Evolutionary conservation across 148 eudicot genomes (phyloP).

Genomic region (Rhododendron williamsianum): DNA sequence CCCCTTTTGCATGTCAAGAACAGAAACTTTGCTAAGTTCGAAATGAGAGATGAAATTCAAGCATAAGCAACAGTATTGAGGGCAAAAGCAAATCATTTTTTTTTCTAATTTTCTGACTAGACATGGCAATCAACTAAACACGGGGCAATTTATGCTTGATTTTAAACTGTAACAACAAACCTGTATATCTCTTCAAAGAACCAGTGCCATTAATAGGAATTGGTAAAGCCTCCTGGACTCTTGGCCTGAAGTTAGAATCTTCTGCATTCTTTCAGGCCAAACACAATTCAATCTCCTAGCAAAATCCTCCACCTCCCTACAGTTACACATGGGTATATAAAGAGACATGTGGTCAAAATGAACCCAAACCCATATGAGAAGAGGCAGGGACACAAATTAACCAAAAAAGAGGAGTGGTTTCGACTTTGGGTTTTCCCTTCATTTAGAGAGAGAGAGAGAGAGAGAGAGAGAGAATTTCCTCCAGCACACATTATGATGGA

Average conservation of each 20-base stretch:
- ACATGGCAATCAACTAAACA: not conserved
- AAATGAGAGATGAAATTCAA: not conserved
- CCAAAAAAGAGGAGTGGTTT: not conserved
- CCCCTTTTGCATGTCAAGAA: constrained; percentile 2
- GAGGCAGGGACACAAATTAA: not conserved
- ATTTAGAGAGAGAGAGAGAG: not conserved
- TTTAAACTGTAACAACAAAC: constrained; percentile 17
- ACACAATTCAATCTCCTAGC: constrained; percentile 74
- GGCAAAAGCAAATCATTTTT: not conserved
- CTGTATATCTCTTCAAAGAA: constrained; percentile 37
- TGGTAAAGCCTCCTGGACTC: constrained; percentile 40
- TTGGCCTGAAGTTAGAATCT: constrained; percentile 48
- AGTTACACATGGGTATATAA: constrained; percentile 9
- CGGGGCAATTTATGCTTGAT: not conserved
- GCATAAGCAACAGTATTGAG: not conserved
- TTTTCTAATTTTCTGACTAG: not conserved
- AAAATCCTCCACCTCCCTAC: constrained; percentile 54
- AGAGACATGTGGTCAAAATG: not conserved
- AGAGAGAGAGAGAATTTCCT: not conserved
- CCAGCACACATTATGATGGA: not conserved
- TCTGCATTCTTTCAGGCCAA: constrained; percentile 84
- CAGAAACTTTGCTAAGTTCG: not conserved
- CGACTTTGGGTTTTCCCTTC: not conserved
- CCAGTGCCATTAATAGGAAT: constrained; percentile 34
- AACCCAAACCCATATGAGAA: not conserved